Conservation (phyloP, 371 early-diverging fungal species). For the Mucor mucedo region DNA sequence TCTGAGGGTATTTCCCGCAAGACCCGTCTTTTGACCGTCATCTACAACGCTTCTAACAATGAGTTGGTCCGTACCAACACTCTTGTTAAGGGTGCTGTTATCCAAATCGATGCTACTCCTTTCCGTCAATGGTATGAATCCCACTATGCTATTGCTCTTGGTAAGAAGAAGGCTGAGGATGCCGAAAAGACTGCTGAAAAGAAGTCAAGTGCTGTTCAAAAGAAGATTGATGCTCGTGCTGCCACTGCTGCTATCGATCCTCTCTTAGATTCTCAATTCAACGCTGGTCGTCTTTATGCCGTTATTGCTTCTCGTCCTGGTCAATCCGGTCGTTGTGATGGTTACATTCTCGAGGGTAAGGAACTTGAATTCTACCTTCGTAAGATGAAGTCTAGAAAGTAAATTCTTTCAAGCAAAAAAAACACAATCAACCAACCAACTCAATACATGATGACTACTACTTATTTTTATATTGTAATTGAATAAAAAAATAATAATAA, state of each 20-base stretch:
- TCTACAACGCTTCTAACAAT: conserved; percentile 99
- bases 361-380: conserved; percentile 96
- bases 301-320: conserved; percentile 97
- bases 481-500: no score
- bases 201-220: conserved; percentile 88
- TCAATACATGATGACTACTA: background rate
- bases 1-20: conserved; percentile 93
- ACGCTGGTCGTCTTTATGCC: conserved; percentile 95
- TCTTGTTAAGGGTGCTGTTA: conserved; percentile 97
- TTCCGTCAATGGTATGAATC: conserved; percentile 98
- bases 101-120: conserved; percentile 98
- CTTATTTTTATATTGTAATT: no score
- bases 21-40: conserved; percentile 95
- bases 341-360: conserved; percentile 99
- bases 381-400: conserved; percentile 74
- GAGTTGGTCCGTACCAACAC: conserved; percentile 99
- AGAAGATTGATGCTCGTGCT: conserved; percentile 87
- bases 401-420: background rate
- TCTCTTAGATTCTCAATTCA: conserved; percentile 91
- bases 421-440: background rate
- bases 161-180: conserved; percentile 83
- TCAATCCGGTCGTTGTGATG: conserved; percentile 98
- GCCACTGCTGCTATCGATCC: conserved; percentile 84
- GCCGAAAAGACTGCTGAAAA: conserved; percentile 67
- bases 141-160: conserved; percentile 89